phyloP scores from a whole-genome alignment of 2,329 filamentous ascomycete species.

The Aphanoascus verrucosus region DNA sequence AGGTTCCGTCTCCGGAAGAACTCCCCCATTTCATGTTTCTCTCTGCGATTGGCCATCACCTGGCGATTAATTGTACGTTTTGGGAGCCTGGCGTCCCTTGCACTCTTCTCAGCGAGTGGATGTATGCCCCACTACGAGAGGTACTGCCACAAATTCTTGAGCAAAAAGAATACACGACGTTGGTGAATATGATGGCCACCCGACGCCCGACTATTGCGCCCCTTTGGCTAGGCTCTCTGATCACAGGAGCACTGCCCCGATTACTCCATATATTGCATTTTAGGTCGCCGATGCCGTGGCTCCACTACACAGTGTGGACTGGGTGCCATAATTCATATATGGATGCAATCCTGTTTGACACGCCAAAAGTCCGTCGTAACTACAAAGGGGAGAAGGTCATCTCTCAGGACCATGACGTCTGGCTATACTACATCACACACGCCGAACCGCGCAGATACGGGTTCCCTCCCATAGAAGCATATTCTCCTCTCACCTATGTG shows the following conservation, averaged over 20 bases:
- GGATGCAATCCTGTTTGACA: conserved; percentile 10
- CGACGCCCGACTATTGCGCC: conserved; percentile 12
- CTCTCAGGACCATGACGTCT: conserved; percentile 11
- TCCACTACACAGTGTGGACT: too few species aligned
- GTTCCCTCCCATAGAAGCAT: conserved; percentile 4
- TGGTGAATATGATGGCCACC: conserved; percentile 10
- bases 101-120: conserved; percentile 13
- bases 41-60: conserved; percentile 10
- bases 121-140: conserved; percentile 7
- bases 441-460: conserved; percentile 5
- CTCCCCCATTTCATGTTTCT: conserved; percentile 12
- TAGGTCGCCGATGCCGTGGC: too few species aligned
- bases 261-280: conserved; percentile 7
- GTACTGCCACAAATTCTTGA: conserved; percentile 8
- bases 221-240: conserved; percentile 8
- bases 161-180: conserved; percentile 5
- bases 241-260: conserved; percentile 12
- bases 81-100: conserved; percentile 11
- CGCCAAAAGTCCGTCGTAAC: conserved; percentile 7
- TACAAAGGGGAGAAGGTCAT: conserved; percentile 8
- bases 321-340: conserved; percentile 3
- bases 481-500: conserved; percentile 10
- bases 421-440: conserved; percentile 11
- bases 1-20: conserved; percentile 9
- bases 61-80: conserved; percentile 12